Percentiles rank a stretch among this genome's conserved stretches.
Conservation (phyloP, 2,329 filamentous ascomycete species). For the Hirsutella thompsonii region DNA sequence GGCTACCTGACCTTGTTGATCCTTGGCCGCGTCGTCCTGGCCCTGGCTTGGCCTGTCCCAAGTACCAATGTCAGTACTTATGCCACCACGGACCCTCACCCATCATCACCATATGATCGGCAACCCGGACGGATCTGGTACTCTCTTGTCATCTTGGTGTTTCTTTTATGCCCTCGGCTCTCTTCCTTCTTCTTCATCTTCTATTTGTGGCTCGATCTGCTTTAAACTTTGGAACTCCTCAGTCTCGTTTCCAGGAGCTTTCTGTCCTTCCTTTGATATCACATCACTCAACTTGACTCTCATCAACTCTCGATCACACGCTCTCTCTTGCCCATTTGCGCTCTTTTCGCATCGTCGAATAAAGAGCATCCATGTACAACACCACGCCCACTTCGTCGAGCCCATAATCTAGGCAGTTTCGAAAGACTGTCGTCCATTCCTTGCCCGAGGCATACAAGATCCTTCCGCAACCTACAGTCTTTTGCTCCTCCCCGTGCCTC, state of each 20-base stretch:
- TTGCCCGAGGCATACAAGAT: conserved; percentile 13
- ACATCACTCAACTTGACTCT: conserved; percentile 6
- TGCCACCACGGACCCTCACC: conserved; percentile 30
- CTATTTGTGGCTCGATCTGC: conserved; percentile 25
- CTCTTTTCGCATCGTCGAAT: neutral
- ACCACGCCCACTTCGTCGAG: conserved; percentile 15
- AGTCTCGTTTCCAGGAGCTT: conserved; percentile 15
- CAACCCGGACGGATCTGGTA: conserved; percentile 31
- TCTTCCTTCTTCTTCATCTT: conserved; percentile 22
- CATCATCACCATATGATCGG: conserved; percentile 33
- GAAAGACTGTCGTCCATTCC: conserved; percentile 32
- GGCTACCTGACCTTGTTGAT: conserved; percentile 17
- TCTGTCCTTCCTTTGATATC: conserved; percentile 29
- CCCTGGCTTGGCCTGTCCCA: neutral
- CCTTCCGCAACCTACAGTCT: conserved; percentile 6
- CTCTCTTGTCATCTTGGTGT: conserved; percentile 11
- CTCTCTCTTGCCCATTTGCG: neutral
- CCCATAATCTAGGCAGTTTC: conserved; percentile 16
- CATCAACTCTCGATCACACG: conserved; percentile 10
- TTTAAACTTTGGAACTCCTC: conserved; percentile 24
- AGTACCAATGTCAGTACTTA: conserved; percentile 26
- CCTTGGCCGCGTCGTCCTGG: conserved; percentile 21
- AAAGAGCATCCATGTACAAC: conserved; percentile 15
- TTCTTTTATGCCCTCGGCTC: conserved; percentile 26
- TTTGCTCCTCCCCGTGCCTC: neutral